Evolutionary conservation across 331 rosid genomes (phyloP).

Genomic region (Cydonia oblonga): DNA sequence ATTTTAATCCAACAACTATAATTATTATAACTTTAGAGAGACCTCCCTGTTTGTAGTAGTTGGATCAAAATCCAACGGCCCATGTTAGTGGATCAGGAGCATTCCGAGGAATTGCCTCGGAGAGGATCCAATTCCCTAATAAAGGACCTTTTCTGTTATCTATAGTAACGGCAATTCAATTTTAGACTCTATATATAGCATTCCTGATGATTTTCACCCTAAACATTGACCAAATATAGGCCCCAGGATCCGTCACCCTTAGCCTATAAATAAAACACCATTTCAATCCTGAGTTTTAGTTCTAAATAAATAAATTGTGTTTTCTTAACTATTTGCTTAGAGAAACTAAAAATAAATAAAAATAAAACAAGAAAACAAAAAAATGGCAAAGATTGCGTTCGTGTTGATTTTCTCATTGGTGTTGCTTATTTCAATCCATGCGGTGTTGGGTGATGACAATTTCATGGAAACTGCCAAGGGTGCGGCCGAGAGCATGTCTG

Average conservation of each 20-base stretch:
- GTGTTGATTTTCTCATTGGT: slow-evolving; percentile 23
- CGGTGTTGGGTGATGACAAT: slow-evolving; percentile 17
- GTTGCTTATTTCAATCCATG: slow-evolving; percentile 17
- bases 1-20: no score
- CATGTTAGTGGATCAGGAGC: no score
- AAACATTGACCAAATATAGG: background rate
- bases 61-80: no score
- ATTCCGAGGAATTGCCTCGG: no score
- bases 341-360: background rate
- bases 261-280: background rate
- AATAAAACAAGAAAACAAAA: background rate
- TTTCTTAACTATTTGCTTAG: background rate
- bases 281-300: background rate
- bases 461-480: background rate
- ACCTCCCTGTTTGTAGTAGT: no score
- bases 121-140: no score
- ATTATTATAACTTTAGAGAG: no score
- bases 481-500: background rate
- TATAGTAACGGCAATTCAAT: no score
- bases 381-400: slow-evolving; percentile 26
- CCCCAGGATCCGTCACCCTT: background rate
- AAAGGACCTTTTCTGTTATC: no score
- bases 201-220: background rate
- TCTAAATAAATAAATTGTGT: background rate
- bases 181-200: no score